These are phyloP conservation scores for Tremella mesenterica DNA, from an alignment of 768 basidiomycete species.

Conservation along the genomic window DNA sequence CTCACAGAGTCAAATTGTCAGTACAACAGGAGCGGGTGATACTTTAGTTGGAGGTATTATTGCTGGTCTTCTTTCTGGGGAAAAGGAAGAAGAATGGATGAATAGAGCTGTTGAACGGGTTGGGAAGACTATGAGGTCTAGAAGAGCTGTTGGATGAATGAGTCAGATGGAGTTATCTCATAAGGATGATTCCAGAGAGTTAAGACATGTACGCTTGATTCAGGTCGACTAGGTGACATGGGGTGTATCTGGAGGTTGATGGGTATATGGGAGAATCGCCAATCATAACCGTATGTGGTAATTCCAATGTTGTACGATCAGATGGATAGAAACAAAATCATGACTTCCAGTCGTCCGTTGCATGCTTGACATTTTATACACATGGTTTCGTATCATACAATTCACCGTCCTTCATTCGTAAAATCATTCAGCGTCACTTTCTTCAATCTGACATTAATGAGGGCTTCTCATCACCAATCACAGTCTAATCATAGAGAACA, in stretches of 20 bases:
- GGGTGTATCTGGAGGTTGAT: too few relatives aligned
- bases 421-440: conserved; percentile 33
- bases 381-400: too few relatives aligned
- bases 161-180: too few relatives aligned
- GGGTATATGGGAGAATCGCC: too few relatives aligned
- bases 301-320: background rate
- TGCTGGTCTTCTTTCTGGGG: conserved; percentile 50
- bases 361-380: too few relatives aligned
- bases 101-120: conserved; percentile 21
- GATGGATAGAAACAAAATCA: too few relatives aligned
- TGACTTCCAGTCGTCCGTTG: too few relatives aligned
- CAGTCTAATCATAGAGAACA: too few relatives aligned
- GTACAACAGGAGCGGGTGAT: conserved; percentile 88
- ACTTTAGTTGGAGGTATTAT: conserved; percentile 75
- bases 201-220: background rate
- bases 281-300: background rate
- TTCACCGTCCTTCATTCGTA: too few relatives aligned
- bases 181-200: background rate
- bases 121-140: conserved; percentile 18
- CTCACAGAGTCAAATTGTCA: conserved; percentile 49
- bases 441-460: conserved; percentile 27
- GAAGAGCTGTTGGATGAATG: conserved; percentile 29
- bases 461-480: background rate
- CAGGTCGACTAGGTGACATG: too few relatives aligned
- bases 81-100: conserved; percentile 21